These are phyloP conservation scores for Agrocybe praecox DNA, from an alignment of 768 basidiomycete species.

Conservation along the genomic window DNA sequence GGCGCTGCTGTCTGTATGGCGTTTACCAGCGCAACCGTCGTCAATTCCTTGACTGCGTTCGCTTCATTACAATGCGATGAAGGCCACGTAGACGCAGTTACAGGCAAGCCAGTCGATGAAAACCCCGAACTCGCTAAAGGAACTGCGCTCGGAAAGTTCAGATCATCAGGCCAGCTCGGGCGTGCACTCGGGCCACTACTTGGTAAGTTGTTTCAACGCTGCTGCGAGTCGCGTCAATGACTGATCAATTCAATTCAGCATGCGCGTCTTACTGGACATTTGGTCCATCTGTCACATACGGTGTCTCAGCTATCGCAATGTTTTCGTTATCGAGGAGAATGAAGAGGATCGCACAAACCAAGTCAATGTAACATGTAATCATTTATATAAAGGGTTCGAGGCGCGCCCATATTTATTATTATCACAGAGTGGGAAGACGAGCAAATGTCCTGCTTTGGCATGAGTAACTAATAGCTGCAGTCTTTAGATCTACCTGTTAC, in stretches of 20 bases:
- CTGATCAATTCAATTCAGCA: constrained; percentile 44
- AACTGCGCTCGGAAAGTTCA: constrained; percentile 80
- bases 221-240: neutral
- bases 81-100: constrained; percentile 50
- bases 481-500: neutral
- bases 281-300: constrained; percentile 80
- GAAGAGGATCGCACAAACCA: constrained; percentile 46
- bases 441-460: neutral
- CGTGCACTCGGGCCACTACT: constrained; percentile 90
- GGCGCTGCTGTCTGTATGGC: constrained; percentile 84
- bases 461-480: neutral
- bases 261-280: constrained; percentile 90
- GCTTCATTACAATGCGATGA: constrained; percentile 93
- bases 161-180: constrained; percentile 93
- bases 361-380: constrained; percentile 27
- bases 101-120: constrained; percentile 54
- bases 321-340: constrained; percentile 57
- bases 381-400: constrained; percentile 13
- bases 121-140: constrained; percentile 82
- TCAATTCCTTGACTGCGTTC: constrained; percentile 88
- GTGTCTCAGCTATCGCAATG: constrained; percentile 66
- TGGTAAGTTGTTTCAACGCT: constrained; percentile 46
- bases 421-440: neutral
- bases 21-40: constrained; percentile 94
- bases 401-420: neutral